Conservation (phyloP, 139 green algal genomes). For the Chlamydomonas urium region DNA sequence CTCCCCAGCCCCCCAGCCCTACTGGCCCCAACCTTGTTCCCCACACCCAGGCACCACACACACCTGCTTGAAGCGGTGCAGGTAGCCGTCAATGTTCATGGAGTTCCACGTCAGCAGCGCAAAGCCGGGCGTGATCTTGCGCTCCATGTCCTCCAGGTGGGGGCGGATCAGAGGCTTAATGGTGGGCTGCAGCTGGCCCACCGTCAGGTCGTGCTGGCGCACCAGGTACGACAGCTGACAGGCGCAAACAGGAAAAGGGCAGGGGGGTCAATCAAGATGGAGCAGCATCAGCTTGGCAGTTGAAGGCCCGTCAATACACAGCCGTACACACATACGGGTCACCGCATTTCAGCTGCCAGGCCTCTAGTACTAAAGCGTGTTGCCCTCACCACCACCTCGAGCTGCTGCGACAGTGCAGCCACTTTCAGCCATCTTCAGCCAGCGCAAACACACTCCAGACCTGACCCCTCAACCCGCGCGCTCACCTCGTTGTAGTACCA, state of each 20-base stretch:
- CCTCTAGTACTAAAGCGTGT: no score
- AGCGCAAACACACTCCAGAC: neutral
- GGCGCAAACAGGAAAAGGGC: constrained; percentile 38
- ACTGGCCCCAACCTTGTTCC: neutral
- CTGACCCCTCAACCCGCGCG: neutral
- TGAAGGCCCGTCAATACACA: no score
- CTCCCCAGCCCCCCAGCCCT: neutral
- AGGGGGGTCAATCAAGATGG: no score
- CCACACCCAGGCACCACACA: neutral
- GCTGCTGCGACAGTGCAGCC: no score
- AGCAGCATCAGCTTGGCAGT: no score
- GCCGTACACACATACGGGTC: no score
- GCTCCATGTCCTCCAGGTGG: constrained; percentile 83
- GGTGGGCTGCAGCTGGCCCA: constrained; percentile 49
- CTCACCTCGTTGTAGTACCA: constrained; percentile 25
- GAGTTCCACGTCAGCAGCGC: constrained; percentile 79
- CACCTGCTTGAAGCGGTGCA: constrained; percentile 78
- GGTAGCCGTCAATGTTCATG: constrained; percentile 92
- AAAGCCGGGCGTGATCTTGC: constrained; percentile 79
- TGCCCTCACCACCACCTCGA: no score
- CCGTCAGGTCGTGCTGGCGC: constrained; percentile 67
- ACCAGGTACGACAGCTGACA: constrained; percentile 73
- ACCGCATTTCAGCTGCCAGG: no score
- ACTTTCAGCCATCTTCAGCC: no score
- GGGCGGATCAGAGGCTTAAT: constrained; percentile 75